Evolutionary conservation across 768 basidiomycete species (phyloP).

Genomic region (Leccinum incarnatum): DNA sequence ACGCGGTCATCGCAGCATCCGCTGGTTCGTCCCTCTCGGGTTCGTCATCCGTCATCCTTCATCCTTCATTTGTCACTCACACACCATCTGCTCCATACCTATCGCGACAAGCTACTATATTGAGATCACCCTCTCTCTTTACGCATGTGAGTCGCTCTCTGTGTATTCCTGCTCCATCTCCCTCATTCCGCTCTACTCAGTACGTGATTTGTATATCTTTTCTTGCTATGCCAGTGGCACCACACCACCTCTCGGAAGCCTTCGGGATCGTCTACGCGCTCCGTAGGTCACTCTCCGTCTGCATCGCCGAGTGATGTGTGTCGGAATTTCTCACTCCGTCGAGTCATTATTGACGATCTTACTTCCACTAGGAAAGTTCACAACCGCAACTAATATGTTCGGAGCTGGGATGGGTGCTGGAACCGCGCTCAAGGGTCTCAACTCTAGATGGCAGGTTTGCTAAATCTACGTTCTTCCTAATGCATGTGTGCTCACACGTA

Average conservation of each 20-base stretch:
- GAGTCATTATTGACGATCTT: slow-evolving; percentile 12
- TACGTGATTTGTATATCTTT: slow-evolving; percentile 30
- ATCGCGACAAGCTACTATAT: too few species aligned
- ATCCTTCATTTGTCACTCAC: too few species aligned
- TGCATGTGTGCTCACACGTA: slow-evolving; percentile 9
- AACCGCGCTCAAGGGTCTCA: slow-evolving; percentile 49
- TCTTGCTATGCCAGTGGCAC: slow-evolving; percentile 31
- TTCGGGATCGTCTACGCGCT: slow-evolving; percentile 66
- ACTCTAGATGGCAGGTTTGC: slow-evolving; percentile 68
- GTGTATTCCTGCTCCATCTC: background rate
- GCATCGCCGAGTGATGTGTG: slow-evolving; percentile 58
- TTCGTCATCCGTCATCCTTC: too few species aligned
- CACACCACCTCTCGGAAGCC: slow-evolving; percentile 57
- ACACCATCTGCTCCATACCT: too few species aligned
- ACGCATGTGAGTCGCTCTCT: slow-evolving; percentile 26
- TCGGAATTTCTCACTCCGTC: background rate
- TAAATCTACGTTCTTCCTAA: slow-evolving; percentile 7
- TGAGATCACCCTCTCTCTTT: slow-evolving; percentile 11
- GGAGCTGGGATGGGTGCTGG: slow-evolving; percentile 49
- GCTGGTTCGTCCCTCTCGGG: too few species aligned
- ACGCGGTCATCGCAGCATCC: too few species aligned
- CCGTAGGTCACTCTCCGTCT: slow-evolving; percentile 60
- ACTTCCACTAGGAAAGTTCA: slow-evolving; percentile 46
- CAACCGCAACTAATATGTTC: slow-evolving; percentile 47
- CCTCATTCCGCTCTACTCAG: slow-evolving; percentile 21